Percentiles rank a stretch among this genome's conserved stretches.
These are phyloP conservation scores for Casuarina glauca DNA, from an alignment of 306 rosid genomes.

Conservation along the genomic window DNA sequence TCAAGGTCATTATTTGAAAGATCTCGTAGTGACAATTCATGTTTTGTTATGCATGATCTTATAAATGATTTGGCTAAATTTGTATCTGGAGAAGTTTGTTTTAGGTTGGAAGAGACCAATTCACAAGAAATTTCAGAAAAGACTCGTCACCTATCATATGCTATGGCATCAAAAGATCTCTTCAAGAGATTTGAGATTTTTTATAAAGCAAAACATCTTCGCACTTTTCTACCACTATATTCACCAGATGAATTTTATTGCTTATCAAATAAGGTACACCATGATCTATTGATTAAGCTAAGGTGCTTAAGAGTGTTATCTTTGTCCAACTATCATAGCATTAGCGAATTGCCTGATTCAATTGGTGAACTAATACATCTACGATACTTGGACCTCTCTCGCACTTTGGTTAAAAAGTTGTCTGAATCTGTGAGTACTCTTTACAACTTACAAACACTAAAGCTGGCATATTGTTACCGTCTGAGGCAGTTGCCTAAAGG, in stretches of 20 bases:
- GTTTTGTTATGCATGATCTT: slow-evolving; percentile 34
- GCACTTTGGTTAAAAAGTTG: slow-evolving; percentile 2
- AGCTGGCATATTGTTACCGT: slow-evolving; percentile 5
- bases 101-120: slow-evolving; percentile 19
- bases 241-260: slow-evolving; percentile 14
- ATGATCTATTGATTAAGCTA: not conserved
- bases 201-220: slow-evolving; percentile 1
- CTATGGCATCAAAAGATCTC: slow-evolving; percentile 9
- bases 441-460: slow-evolving; percentile 14
- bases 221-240: slow-evolving; percentile 10
- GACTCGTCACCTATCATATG: slow-evolving; percentile 19
- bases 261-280: not conserved
- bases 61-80: slow-evolving; percentile 34
- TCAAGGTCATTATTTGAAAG: slow-evolving; percentile 37
- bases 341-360: slow-evolving; percentile 14
- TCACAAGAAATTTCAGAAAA: slow-evolving; percentile 7
- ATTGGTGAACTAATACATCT: slow-evolving; percentile 16
- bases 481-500: slow-evolving; percentile 1
- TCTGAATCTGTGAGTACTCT: slow-evolving; percentile 3
- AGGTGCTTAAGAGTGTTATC: slow-evolving; percentile 9
- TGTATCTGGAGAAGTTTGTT: slow-evolving; percentile 30
- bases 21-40: not conserved
- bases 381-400: slow-evolving; percentile 18
- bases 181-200: slow-evolving; percentile 6
- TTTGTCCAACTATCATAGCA: slow-evolving; percentile 5